Conservation (phyloP, 1,284 basidiomycete species). For the Leccinum pallidistipes region DNA sequence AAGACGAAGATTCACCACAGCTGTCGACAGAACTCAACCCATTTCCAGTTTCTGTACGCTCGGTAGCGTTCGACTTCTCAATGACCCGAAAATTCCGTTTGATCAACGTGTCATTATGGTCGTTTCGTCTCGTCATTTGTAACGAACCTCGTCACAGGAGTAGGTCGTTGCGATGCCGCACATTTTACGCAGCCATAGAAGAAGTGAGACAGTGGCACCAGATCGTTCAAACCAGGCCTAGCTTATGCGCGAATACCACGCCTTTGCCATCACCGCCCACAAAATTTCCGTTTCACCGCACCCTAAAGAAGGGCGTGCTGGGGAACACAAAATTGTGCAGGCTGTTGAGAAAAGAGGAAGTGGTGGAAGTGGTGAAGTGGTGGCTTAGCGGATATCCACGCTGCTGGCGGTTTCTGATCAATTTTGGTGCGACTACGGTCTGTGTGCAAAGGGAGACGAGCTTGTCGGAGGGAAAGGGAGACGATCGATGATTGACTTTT, state of each 20-base stretch:
- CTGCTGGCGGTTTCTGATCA: neutral
- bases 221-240: slow-evolving; percentile 3
- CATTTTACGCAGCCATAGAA: neutral
- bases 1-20: neutral
- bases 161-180: neutral
- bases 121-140: neutral
- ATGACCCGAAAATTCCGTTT: neutral
- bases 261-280: slow-evolving; percentile 10
- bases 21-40: neutral
- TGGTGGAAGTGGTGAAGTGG: neutral
- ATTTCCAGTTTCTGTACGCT: neutral
- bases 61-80: neutral
- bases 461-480: neutral
- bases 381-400: neutral
- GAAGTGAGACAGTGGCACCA: neutral
- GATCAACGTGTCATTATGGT: neutral
- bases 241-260: neutral
- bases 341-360: neutral
- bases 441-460: neutral
- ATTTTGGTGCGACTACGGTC: neutral
- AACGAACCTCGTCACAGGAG: slow-evolving; percentile 5
- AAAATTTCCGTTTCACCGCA: slow-evolving; percentile 9
- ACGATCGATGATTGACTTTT: neutral
- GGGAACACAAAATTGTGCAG: slow-evolving; percentile 12
- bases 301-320: slow-evolving; percentile 18